Evolutionary conservation across 108 stramenopile genomes (phyloP), one percentile per base, ranked within the genome.

Genomic region (Fistulifera pelliculosa): DNA sequence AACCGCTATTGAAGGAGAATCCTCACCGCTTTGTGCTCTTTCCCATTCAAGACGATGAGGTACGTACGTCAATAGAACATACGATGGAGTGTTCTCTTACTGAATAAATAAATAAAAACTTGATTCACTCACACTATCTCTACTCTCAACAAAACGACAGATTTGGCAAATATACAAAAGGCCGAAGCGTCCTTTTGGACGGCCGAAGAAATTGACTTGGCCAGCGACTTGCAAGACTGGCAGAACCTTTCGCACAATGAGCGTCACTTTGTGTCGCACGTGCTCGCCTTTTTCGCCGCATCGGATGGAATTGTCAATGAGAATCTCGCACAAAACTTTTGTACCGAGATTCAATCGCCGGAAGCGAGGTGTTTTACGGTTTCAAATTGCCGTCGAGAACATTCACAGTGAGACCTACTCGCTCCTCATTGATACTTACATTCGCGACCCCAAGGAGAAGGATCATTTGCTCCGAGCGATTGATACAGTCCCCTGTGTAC

Each of bases 281-380:
- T 99, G 21, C 71, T 99, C 15, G 99, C 99, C 51, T 99, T 99
- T 76, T 99, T 99, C 53, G 99, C 99, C 12, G 96, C 98, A 21
- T 85, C 84, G 10, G 99, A 99, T 61, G 99, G 99, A 17, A 99
- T 99, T 60, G 99, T 99, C 52, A 97, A 97, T 70, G 99, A 99
- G 66, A 99, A 99, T 71, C 76, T 99, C 47, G 93, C 95, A 6
- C 77, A 81, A 43, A 98, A 98, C 79, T 99, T 99, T 64, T 86
- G 90, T 60, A 95, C 84, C 21, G 98, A 99, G 65, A 87, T 99
- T 19, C 92, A 93, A 52, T 68, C 77, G 7, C 71, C 96, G 7
- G 99, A 99, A 78, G 99, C 99, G 15, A 77, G 99, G 11, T 99
- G 98, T 71, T 99, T 73, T 99, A 99, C 67, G 99, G 99, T 99